Evolutionary conservation across 345 rosid genomes (phyloP).

Genomic region (Melaleuca alternifolia): DNA sequence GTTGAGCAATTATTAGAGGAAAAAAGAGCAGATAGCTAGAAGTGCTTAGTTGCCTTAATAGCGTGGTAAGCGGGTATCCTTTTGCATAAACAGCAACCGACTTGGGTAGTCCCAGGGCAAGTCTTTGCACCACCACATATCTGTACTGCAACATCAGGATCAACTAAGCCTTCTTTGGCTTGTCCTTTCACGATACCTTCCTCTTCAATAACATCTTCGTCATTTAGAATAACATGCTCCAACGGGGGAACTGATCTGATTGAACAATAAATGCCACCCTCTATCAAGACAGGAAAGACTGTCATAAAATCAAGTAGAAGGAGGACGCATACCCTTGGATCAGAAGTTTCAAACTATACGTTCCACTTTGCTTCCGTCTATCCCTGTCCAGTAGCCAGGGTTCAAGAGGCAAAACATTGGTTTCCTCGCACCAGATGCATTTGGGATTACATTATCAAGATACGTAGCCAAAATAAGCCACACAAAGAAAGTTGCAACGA

Average conservation of each 20-base stretch:
- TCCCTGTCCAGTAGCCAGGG: slow-evolving; percentile 86
- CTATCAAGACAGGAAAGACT: slow-evolving; percentile 22
- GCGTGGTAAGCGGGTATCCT: slow-evolving; percentile 80
- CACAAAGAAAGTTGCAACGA: slow-evolving; percentile 39
- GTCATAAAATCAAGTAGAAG: background rate
- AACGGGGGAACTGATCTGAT: slow-evolving; percentile 42
- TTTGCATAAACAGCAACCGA: slow-evolving; percentile 61
- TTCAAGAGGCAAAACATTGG: slow-evolving; percentile 61
- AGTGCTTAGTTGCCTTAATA: slow-evolving; percentile 38
- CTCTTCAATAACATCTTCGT: slow-evolving; percentile 82
- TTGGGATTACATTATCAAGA: slow-evolving; percentile 78
- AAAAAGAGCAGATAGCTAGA: background rate
- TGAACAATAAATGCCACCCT: slow-evolving; percentile 84
- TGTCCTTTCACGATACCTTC: slow-evolving; percentile 56
- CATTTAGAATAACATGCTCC: slow-evolving; percentile 56
- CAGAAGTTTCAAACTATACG: slow-evolving; percentile 25
- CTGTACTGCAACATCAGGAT: slow-evolving; percentile 70
- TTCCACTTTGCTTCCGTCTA: slow-evolving; percentile 62
- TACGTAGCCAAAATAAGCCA: slow-evolving; percentile 79
- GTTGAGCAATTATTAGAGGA: background rate
- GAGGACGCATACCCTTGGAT: slow-evolving; percentile 1
- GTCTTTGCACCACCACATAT: slow-evolving; percentile 70
- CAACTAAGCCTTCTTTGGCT: slow-evolving; percentile 30
- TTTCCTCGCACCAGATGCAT: slow-evolving; percentile 73
- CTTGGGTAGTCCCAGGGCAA: slow-evolving; percentile 47